Percentiles rank a stretch among this genome's conserved stretches.
These are phyloP conservation scores for Lophiotrema nucula DNA, from an alignment of 495 filamentous ascomycete genomes.

Conservation along the genomic window DNA sequence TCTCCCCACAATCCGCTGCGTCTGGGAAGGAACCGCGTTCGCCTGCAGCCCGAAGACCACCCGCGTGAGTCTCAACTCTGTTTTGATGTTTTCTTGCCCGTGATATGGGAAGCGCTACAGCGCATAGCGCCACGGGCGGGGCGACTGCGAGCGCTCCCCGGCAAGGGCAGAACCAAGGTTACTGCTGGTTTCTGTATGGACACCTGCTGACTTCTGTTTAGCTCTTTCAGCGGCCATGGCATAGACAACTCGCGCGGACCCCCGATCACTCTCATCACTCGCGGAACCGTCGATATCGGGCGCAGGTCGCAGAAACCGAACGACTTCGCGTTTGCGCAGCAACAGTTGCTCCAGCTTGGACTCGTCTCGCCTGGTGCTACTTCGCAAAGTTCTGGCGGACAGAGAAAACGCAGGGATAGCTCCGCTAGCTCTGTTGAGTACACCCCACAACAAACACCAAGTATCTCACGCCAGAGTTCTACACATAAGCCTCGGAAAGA, in stretches of 20 bases:
- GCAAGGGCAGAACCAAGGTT: no score
- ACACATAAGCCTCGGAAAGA: neutral
- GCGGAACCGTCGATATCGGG: slow-evolving; percentile 35
- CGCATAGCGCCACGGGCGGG: no score
- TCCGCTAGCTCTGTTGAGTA: slow-evolving; percentile 1
- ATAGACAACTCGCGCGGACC: slow-evolving; percentile 48
- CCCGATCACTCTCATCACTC: slow-evolving; percentile 48
- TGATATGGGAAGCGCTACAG: no score
- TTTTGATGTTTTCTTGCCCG: no score
- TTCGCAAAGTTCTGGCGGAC: slow-evolving; percentile 3
- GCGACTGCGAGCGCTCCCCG: no score
- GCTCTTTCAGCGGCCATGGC: slow-evolving; percentile 46
- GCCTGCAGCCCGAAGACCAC: slow-evolving; percentile 39
- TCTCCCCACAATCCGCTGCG: slow-evolving; percentile 36
- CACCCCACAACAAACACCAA: slow-evolving; percentile 22
- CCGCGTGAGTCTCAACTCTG: no score
- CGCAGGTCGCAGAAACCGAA: slow-evolving; percentile 24
- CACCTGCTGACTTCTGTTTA: no score
- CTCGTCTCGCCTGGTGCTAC: slow-evolving; percentile 25
- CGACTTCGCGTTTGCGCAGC: slow-evolving; percentile 30
- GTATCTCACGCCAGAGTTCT: slow-evolving; percentile 21
- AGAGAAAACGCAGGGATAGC: slow-evolving; percentile 6
- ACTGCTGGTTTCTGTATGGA: no score
- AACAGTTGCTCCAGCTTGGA: slow-evolving; percentile 24
- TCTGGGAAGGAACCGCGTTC: slow-evolving; percentile 39